Conservation (phyloP, 257 asterid genomes). For the Petunia secreta region DNA sequence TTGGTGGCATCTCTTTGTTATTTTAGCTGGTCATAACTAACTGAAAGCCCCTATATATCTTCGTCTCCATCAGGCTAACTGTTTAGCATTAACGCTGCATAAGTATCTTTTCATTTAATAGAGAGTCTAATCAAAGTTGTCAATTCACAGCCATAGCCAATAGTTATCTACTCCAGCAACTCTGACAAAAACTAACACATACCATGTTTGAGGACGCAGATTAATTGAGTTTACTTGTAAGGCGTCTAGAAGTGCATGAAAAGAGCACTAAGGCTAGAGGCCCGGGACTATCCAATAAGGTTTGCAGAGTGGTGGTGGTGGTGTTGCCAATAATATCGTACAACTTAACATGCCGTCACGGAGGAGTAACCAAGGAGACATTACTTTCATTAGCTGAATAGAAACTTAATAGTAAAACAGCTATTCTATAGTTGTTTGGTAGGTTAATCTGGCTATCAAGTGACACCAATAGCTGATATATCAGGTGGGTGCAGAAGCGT, state of each 20-base stretch:
- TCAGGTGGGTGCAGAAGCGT: not conserved
- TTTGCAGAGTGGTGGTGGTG: not conserved
- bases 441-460: not conserved
- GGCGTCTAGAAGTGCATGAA: not conserved
- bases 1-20: too few species aligned
- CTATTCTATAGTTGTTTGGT: not conserved
- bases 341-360: constrained; percentile 3
- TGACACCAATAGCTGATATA: not conserved
- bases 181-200: not conserved
- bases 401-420: constrained; percentile 13
- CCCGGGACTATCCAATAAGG: not conserved
- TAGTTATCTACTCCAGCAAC: constrained; percentile 6
- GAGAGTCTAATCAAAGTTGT: not conserved
- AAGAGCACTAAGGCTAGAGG: constrained; percentile 9
- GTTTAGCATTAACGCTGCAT: not conserved
- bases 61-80: constrained; percentile 12
- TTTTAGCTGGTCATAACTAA: too few species aligned
- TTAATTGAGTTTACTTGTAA: not conserved
- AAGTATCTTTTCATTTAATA: constrained; percentile 2
- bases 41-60: too few species aligned
- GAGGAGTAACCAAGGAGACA: not conserved
- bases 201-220: not conserved
- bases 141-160: not conserved
- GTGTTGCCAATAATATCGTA: not conserved
- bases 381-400: not conserved